Base-by-base conservation (phyloP, 495 filamentous ascomycete genomes). In the Staphylotrichum tortipilum region DNA sequence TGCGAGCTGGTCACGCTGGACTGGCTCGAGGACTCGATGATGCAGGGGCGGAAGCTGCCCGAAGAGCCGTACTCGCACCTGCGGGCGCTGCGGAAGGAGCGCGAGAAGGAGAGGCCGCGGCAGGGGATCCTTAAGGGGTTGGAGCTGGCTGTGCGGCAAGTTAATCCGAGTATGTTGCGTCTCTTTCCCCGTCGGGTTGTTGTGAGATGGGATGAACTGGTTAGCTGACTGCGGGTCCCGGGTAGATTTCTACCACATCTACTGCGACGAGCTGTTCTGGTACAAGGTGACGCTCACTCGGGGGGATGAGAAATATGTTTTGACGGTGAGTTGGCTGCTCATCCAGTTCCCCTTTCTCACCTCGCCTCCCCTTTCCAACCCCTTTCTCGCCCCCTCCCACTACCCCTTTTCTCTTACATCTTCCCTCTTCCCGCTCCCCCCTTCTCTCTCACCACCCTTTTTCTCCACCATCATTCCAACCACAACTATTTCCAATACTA, bases 51-150 rank as follows among this genome's bases (percentile, higher is more conserved):
- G 18, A 43, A 50, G 26, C 29, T 62, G 35, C 44, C 54, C 1
- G 62, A 63, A 49, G 31, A 36, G 1, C 34, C 38, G 6, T 69
- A 53, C 51, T 60, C 52, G 1, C 53, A 65, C 17, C 38, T 52
- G n/a, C 33, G 47, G 1, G 40, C 37, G 19, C 44, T 58, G 26
- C 44, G 51, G 40, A 51, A 43, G 34, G 31, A 61, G 38, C 52
- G 44, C 1, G 38, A 55, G 30, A 42, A 49, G 29, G 72, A 79
- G 49, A 76, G 72, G 68, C 52, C 65, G 72, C 59, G 76, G 71
- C 31, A 67, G 73, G 52, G 30, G 36, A 9, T 48, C 8, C 9
- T 40, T 3, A 56, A 47, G 47, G 60, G 58, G 1, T 54, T 78
- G 15, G 70, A 74, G 43, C 67, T 77, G 54, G 58, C 71, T 36